A percentile compares a stretch with the other conserved stretches of the same genome.
These are phyloP conservation scores for Ajuga chamaepitys DNA, from an alignment of 257 asterid species.

Conservation along the genomic window DNA sequence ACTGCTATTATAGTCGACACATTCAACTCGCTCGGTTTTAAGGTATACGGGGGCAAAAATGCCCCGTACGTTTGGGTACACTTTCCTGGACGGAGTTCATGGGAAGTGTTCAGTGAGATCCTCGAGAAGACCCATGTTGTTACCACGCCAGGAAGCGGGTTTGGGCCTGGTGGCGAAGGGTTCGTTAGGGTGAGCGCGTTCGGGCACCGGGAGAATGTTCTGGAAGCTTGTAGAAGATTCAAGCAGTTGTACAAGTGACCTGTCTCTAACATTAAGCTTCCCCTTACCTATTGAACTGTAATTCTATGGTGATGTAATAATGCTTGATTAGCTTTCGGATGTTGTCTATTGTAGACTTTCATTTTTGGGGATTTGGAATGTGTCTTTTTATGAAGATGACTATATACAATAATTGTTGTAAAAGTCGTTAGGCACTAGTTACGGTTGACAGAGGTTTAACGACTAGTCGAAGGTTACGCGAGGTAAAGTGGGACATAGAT, in stretches of 20 bases:
- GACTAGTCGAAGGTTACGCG: too few species aligned
- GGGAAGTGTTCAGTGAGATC: conserved; percentile 93
- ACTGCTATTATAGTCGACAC: conserved; percentile 76
- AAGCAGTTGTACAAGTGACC: conserved; percentile 75
- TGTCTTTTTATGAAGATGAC: too few species aligned
- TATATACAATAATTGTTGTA: too few species aligned
- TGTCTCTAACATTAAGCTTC: neutral
- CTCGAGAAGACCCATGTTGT: conserved; percentile 95
- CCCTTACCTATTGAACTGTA: neutral
- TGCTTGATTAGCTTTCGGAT: neutral
- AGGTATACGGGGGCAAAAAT: conserved; percentile 94
- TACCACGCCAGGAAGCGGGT: conserved; percentile 95
- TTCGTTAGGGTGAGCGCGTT: conserved; percentile 89
- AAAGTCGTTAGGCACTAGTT: too few species aligned
- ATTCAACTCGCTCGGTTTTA: conserved; percentile 75
- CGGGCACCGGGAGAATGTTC: conserved; percentile 79
- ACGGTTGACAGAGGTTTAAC: too few species aligned
- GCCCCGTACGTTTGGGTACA: conserved; percentile 97
- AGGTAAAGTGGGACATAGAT: too few species aligned
- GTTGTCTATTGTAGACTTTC: neutral
- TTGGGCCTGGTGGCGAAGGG: conserved; percentile 97
- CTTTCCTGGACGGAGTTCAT: conserved; percentile 86
- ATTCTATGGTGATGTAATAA: neutral
- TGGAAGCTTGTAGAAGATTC: conserved; percentile 96
- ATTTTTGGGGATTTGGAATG: too few species aligned